phyloP scores from a whole-genome alignment of 177 flowering plant species.

The Tripterygium wilfordii region DNA sequence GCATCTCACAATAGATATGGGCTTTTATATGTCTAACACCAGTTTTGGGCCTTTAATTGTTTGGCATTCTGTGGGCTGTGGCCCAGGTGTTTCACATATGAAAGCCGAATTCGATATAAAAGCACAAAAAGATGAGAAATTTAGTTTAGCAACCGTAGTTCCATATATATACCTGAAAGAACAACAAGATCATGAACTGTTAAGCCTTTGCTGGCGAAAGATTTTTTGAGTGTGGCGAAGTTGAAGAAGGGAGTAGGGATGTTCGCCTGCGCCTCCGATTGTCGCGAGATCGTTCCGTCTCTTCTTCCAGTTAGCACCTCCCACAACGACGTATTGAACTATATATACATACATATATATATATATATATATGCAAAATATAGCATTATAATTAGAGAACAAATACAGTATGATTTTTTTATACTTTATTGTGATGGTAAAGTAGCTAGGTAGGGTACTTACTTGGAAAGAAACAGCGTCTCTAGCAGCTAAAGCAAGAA shows the following conservation, averaged over 20 bases:
- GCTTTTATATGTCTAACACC: too few relatives aligned
- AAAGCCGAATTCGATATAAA: too few relatives aligned
- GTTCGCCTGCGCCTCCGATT: slow-evolving; percentile 27
- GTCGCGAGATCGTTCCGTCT: slow-evolving; percentile 43
- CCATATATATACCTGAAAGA: slow-evolving; percentile 40
- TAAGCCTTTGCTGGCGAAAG: slow-evolving; percentile 37
- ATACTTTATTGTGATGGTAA: too few relatives aligned
- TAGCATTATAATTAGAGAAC: background rate
- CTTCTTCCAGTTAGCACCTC: slow-evolving; percentile 48
- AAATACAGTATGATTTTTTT: background rate
- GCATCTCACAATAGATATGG: too few relatives aligned
- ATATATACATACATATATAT: slow-evolving; percentile 6
- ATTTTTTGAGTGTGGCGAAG: slow-evolving; percentile 25
- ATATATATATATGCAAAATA: too few relatives aligned
- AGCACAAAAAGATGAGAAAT: too few relatives aligned
- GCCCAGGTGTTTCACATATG: too few relatives aligned
- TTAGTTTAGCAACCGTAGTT: too few relatives aligned
- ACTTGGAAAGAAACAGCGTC: slow-evolving; percentile 46
- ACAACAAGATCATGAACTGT: slow-evolving; percentile 39
- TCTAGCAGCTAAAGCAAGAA: slow-evolving; percentile 43
- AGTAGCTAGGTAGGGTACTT: background rate
- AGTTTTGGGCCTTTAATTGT: too few relatives aligned
- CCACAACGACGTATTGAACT: slow-evolving; percentile 38
- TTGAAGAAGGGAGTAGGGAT: slow-evolving; percentile 45
- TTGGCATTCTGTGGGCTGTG: background rate